These are phyloP conservation scores for Heliamphora pulchella DNA, from an alignment of 179 eudicot genomes.

Conservation along the genomic window DNA sequence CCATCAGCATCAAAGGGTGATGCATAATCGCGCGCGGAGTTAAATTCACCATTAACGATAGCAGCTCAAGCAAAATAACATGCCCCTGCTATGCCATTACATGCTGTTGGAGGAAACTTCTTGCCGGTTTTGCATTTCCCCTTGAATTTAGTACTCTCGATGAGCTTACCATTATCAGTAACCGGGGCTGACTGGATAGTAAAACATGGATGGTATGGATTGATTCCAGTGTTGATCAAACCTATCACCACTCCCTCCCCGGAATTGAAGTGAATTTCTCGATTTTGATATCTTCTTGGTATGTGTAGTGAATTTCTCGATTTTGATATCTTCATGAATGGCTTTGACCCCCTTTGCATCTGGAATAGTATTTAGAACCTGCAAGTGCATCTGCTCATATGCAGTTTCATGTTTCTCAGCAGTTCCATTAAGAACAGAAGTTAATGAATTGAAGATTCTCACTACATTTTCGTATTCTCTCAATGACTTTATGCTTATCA, in stretches of 20 bases:
- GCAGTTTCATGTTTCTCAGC: not conserved
- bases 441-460: not conserved
- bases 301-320: slow-evolving; percentile 57
- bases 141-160: slow-evolving; percentile 28
- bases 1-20: slow-evolving; percentile 83
- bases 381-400: not conserved
- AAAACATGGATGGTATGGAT: slow-evolving; percentile 68
- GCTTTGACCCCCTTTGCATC: slow-evolving; percentile 43
- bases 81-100: slow-evolving; percentile 77
- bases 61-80: slow-evolving; percentile 74
- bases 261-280: slow-evolving; percentile 48
- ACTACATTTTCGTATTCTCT: not conserved
- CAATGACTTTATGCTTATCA: no score
- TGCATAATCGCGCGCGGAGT: slow-evolving; percentile 49
- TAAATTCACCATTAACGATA: slow-evolving; percentile 61
- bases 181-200: slow-evolving; percentile 21
- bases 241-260: slow-evolving; percentile 76
- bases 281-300: slow-evolving; percentile 73
- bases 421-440: not conserved
- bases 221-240: slow-evolving; percentile 66
- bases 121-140: slow-evolving; percentile 54
- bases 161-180: slow-evolving; percentile 15
- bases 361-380: slow-evolving; percentile 36
- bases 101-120: slow-evolving; percentile 40
- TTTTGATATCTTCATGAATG: slow-evolving; percentile 47